phyloP scores from a whole-genome alignment of 306 rosid genomes.

The Vigna unguiculata region DNA sequence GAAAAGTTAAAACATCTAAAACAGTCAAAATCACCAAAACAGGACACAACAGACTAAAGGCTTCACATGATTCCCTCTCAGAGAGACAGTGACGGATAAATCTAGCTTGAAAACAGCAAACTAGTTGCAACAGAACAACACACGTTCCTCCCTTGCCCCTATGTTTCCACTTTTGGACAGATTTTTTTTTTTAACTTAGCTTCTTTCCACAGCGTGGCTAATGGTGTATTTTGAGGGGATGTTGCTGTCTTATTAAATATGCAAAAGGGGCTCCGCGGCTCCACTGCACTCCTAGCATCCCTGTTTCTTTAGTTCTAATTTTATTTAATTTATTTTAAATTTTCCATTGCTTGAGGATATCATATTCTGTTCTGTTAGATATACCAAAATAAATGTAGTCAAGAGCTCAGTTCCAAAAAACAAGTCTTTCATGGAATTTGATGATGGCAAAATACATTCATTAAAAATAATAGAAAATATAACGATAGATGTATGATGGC shows the following conservation, averaged over 20 bases:
- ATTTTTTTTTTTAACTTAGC: background rate
- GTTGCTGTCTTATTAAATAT: slow-evolving; percentile 7
- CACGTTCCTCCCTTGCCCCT: slow-evolving; percentile 8
- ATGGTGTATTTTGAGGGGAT: background rate
- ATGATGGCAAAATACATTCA: slow-evolving; percentile 26
- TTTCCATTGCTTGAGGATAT: slow-evolving; percentile 19
- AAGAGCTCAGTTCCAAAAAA: slow-evolving; percentile 12
- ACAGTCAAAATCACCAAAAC: slow-evolving; percentile 17
- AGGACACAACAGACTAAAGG: background rate
- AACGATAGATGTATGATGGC: background rate
- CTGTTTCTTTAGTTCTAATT: slow-evolving; percentile 17
- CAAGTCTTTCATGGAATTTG: slow-evolving; percentile 24
- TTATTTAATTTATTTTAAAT: background rate
- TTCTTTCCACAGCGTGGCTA: slow-evolving; percentile 2
- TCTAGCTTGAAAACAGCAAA: slow-evolving; percentile 29
- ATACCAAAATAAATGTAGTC: slow-evolving; percentile 11
- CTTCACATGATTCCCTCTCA: slow-evolving; percentile 1
- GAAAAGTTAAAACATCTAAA: slow-evolving; percentile 26
- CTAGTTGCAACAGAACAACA: background rate
- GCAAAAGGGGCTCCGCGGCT: background rate
- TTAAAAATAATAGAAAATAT: background rate
- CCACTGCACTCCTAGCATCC: slow-evolving; percentile 24
- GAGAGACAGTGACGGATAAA: background rate
- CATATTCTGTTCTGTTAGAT: slow-evolving; percentile 13
- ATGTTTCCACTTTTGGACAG: background rate